Conservation (phyloP, 2,329 filamentous ascomycete genomes). For the Plenodomus biglobosus region DNA sequence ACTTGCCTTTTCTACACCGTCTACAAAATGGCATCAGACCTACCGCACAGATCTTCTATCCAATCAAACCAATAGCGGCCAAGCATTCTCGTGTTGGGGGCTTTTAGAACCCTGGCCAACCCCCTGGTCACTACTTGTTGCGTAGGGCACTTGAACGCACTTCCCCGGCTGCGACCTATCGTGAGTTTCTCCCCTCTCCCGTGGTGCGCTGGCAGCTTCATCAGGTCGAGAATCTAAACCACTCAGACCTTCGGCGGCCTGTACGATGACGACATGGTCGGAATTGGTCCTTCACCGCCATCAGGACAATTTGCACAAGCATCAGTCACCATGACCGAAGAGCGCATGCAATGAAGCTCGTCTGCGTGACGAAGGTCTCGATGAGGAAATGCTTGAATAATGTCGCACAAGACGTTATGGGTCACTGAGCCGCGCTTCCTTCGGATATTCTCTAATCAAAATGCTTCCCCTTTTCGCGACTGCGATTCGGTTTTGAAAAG, state of each 20-base stretch:
- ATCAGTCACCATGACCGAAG: not conserved
- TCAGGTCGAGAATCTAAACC: slow-evolving; percentile 8
- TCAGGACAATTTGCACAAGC: slow-evolving; percentile 8
- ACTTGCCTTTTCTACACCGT: slow-evolving; percentile 10
- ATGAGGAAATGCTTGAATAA: no score
- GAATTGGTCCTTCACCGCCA: slow-evolving; percentile 17
- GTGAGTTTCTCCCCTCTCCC: slow-evolving; percentile 9
- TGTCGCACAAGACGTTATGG: no score
- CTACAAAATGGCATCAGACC: not conserved
- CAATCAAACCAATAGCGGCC: not conserved
- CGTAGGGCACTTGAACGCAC: slow-evolving; percentile 7
- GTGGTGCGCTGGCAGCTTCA: slow-evolving; percentile 16
- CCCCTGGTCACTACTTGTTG: not conserved
- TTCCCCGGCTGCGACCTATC: slow-evolving; percentile 10
- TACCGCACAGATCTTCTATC: not conserved
- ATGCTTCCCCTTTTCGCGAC: no score
- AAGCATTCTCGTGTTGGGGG: no score
- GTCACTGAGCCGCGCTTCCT: no score
- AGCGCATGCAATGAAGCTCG: slow-evolving; percentile 2
- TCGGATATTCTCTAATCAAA: no score
- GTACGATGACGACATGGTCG: slow-evolving; percentile 20
- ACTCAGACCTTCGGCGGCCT: slow-evolving; percentile 6
- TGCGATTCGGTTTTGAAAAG: no score
- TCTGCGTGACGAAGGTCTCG: no score
- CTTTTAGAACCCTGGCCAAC: not conserved